These are phyloP conservation scores for Aphanomyces astaci DNA, from an alignment of 352 stramenopile genomes.

Conservation along the genomic window DNA sequence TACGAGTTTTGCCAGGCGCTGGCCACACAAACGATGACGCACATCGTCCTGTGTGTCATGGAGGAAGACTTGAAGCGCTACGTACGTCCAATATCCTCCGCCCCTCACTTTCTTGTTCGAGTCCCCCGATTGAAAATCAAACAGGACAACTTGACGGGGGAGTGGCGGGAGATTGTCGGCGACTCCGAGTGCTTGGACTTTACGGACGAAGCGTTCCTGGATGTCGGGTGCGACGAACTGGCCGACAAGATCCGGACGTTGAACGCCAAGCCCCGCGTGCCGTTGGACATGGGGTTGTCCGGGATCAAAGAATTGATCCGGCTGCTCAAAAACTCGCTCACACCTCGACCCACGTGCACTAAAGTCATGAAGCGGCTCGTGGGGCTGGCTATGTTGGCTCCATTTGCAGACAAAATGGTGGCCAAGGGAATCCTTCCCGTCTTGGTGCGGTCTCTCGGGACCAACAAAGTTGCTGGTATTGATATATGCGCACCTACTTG, in stretches of 20 bases:
- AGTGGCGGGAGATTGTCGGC: constrained; percentile 16
- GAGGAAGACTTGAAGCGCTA: constrained; percentile 23
- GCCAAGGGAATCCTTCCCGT: constrained; percentile 12
- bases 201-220: constrained; percentile 9
- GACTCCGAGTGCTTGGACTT: constrained; percentile 22
- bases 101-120: neutral
- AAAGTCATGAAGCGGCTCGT: constrained; percentile 6
- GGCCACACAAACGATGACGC: neutral
- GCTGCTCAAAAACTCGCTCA: neutral
- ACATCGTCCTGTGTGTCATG: constrained; percentile 12
- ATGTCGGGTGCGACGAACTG: constrained; percentile 14
- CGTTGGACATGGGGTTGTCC: neutral
- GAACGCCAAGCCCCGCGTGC: neutral
- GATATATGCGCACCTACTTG: no score
- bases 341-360: neutral
- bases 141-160: constrained; percentile 16
- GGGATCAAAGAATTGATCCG: neutral
- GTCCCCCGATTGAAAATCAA: no score
- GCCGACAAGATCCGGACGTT: constrained; percentile 4
- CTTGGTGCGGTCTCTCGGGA: neutral
- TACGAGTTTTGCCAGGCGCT: constrained; percentile 18
- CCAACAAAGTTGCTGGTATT: neutral
- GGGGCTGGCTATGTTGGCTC: constrained; percentile 4
- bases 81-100: neutral
- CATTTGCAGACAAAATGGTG: constrained; percentile 19